Evolutionary conservation across 176 grass and related monocot genomes (phyloP), one percentile per base, ranked within the genome.

Genomic region (Calamus simplicifolius): DNA sequence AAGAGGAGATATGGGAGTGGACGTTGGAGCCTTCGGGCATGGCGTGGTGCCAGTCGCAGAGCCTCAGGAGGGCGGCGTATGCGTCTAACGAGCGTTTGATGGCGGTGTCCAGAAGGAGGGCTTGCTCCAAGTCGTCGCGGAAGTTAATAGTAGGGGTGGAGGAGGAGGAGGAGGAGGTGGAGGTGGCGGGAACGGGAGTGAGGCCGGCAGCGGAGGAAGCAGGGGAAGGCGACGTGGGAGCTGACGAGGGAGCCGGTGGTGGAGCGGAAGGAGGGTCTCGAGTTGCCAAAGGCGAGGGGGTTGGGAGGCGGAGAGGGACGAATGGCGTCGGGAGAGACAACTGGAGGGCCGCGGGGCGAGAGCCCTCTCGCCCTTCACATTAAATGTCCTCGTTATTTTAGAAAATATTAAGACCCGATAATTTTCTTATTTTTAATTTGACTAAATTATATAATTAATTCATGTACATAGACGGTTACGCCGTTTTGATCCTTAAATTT

Each of bases 1-100:
- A 50, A 6, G 84, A 78, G 25, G 63, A 80, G 31, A 89, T 70
- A 60, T 63, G 90, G 38, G 74, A 76, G 63, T 77, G 78, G 62
- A 85, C 73, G 31, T 73, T 77, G 68, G 75, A 70, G 55, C 87
- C 92, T 25, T 82, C 50, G 0, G 72, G 69, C 48, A 79, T 57
- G 19, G 80, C 83, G 63, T 73, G 80, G 27, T 82, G 73, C 75
- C 71, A 76, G 64, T 89, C 86, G 76, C 92, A 96, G 81, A 96
- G 75, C 14, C 60, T 70, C 57, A 97, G 73, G 48, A 97, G 81
- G 49, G 80, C 80, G 28, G 82, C 64, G 51, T 87, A 90, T 49
- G 87, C 79, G 57, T 85, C 83, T 73, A 83, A 76, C 38, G 80
- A 48, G 56, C 48, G 78, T 54, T 78, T 80, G n/a, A 66, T 67